Base-by-base conservation (phyloP, 345 rosid species). In the Eucalyptus curtisii region DNA sequence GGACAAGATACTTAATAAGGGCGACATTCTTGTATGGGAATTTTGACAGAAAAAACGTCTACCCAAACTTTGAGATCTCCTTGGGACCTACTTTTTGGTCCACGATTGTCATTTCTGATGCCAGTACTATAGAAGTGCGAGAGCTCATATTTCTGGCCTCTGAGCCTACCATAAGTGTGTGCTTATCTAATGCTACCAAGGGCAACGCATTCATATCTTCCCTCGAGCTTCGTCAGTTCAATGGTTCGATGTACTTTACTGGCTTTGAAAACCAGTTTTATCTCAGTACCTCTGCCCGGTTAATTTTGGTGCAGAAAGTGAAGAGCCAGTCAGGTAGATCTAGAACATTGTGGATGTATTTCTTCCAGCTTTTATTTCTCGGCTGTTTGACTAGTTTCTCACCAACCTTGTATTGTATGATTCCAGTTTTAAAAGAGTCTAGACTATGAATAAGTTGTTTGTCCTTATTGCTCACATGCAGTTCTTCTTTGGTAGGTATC, bases 131-230 rank as follows among this genome's bases (percentile, higher is more conserved):
- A 84, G 99, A 97, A 92, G 92, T 86, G 87, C 88, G 49, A 49
- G 99, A 98, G 93, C 95, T 98, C 24, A 93, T 98, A 91, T 96
- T 98, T 93, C 93, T 96, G 61, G 99, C 99, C 89, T 90, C 94
- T 49, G 92, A 90, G 91, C 92, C 97, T 88, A 93, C 91, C 22
- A 87, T 97, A 59, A 94, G 96, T 45, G 96, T 98, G 88, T 98
- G 99, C 91, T 92, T 98, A 90, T 98, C 98, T 9, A 97, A 97
- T 90, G 99, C 99, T 64, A 98, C 99, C 22, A 96, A 97, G 4
- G 99, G 99, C 22, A 95, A 94, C 92, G 99, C 99, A 47, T 98
- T 98, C 94, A 95, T 98, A 90, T 98, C 99, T 42, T 96, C 99
- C 45, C 97, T 98, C 80, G 99, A 98, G 96, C 98, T 98, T 59